Conservation (phyloP, 192 early-diverging fungal species). For the Entophlyctis luteolus region DNA sequence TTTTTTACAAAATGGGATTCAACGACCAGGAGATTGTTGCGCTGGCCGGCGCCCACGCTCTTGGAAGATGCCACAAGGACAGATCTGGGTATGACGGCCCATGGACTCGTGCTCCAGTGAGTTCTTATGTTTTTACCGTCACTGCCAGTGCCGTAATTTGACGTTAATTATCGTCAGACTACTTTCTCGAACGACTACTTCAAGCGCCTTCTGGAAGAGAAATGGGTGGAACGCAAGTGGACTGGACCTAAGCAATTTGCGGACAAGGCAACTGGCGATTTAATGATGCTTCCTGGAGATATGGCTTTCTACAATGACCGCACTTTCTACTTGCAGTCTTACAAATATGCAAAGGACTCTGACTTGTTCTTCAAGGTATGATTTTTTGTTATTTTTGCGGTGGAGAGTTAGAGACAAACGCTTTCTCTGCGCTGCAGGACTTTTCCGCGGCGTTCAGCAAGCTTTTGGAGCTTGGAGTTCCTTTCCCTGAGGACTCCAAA, state of each 20-base stretch:
- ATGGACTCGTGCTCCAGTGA: slow-evolving; percentile 40
- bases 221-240: slow-evolving; percentile 81
- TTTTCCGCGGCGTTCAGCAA: slow-evolving; percentile 81
- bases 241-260: slow-evolving; percentile 81
- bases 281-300: slow-evolving; percentile 73
- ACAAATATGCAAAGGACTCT: slow-evolving; percentile 82
- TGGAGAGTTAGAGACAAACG: too few species aligned
- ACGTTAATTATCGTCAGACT: slow-evolving; percentile 59
- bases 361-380: slow-evolving; percentile 79
- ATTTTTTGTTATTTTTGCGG: too few species aligned
- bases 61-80: slow-evolving; percentile 66
- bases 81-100: slow-evolving; percentile 65
- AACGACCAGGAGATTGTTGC: slow-evolving; percentile 71
- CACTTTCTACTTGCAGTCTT: slow-evolving; percentile 57
- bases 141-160: neutral
- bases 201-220: slow-evolving; percentile 62
- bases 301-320: slow-evolving; percentile 57
- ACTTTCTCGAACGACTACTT: slow-evolving; percentile 87
- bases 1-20: slow-evolving; percentile 70
- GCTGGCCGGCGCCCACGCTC: slow-evolving; percentile 66
- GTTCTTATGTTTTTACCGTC: slow-evolving; percentile 21
- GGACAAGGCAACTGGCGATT: slow-evolving; percentile 65
- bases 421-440: too few species aligned
- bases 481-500: slow-evolving; percentile 19
- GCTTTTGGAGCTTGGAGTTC: slow-evolving; percentile 82